Evolutionary conservation across 2,329 filamentous ascomycete species (phyloP).

Genomic region (Monosporascus sp.): DNA sequence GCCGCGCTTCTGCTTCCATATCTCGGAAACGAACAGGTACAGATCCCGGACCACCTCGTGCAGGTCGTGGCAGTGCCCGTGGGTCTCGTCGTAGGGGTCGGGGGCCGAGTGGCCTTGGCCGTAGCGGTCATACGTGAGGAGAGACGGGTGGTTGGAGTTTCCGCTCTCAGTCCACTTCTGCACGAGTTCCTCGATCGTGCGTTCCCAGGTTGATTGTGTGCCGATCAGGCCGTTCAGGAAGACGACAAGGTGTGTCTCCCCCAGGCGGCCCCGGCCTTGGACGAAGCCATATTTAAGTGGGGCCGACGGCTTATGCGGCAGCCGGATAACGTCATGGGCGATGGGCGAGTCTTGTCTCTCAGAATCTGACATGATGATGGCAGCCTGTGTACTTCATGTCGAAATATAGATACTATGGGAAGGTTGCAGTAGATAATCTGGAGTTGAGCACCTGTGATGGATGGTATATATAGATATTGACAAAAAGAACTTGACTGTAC

Average conservation of each 20-base stretch:
- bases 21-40: constrained; percentile 35
- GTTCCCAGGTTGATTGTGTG: constrained; percentile 18
- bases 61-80: constrained; percentile 42
- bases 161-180: constrained; percentile 3
- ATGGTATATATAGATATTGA: too few species aligned
- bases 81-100: constrained; percentile 39
- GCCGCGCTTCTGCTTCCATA: constrained; percentile 26
- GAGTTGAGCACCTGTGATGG: too few species aligned
- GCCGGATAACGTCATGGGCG: constrained; percentile 5
- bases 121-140: constrained; percentile 53
- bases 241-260: constrained; percentile 13
- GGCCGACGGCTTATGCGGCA: constrained; percentile 14
- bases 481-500: too few species aligned
- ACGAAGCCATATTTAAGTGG: constrained; percentile 10
- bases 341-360: not conserved
- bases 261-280: constrained; percentile 10
- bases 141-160: constrained; percentile 8
- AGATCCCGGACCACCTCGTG: constrained; percentile 38
- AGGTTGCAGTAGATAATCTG: too few species aligned
- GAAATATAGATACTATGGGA: too few species aligned
- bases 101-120: constrained; percentile 45
- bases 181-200: constrained; percentile 10
- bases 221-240: constrained; percentile 24
- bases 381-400: too few species aligned
- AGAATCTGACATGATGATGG: not conserved